phyloP scores from a whole-genome alignment of 495 filamentous ascomycete genomes.

The Hypoxylon intermedium region DNA sequence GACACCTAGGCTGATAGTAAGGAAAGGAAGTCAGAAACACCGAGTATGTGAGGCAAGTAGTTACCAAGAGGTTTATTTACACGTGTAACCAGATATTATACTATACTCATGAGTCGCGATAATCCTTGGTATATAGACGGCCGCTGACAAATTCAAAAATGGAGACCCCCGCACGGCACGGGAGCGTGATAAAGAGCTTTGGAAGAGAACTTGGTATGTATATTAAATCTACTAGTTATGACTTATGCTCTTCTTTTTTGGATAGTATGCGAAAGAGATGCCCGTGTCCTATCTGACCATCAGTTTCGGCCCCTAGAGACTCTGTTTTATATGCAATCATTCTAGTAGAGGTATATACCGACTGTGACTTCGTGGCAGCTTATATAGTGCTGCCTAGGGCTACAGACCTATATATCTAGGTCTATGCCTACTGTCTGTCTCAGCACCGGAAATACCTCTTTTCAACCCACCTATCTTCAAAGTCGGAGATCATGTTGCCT shows the following conservation, averaged over 20 bases:
- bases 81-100: too few relatives aligned
- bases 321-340: slow-evolving; percentile 2
- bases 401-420: slow-evolving; percentile 8
- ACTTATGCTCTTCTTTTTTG: not conserved
- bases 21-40: not conserved
- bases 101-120: too few relatives aligned
- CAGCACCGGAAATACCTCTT: slow-evolving; percentile 80
- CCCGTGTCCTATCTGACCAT: too few relatives aligned
- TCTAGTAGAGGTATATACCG: slow-evolving; percentile 11
- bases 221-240: slow-evolving; percentile 4
- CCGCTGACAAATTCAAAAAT: not conserved
- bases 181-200: not conserved
- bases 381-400: not conserved
- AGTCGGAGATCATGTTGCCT: slow-evolving; percentile 75
- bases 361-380: not conserved
- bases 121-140: not conserved
- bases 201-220: not conserved
- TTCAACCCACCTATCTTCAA: slow-evolving; percentile 84
- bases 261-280: slow-evolving; percentile 1
- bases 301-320: not conserved
- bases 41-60: too few relatives aligned
- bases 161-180: not conserved
- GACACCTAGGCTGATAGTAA: too few relatives aligned
- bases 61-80: too few relatives aligned
- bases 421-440: slow-evolving; percentile 37